A percentile compares a stretch with the other conserved stretches of the same genome.
These are phyloP conservation scores for Microsporum audouinii DNA, from an alignment of 2,329 filamentous ascomycete genomes.

Conservation along the genomic window DNA sequence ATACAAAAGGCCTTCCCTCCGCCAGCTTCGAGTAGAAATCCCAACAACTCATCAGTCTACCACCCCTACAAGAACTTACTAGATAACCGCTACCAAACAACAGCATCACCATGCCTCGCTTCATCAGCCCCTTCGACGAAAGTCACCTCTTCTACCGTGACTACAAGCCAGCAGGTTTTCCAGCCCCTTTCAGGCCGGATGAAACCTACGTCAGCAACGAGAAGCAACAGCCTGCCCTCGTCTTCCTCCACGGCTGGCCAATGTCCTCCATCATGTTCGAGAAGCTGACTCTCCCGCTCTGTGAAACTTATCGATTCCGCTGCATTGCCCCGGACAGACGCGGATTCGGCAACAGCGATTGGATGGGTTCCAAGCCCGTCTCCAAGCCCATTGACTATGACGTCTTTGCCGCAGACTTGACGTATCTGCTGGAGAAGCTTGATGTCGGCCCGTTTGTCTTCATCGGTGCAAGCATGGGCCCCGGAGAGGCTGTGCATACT, in stretches of 20 bases:
- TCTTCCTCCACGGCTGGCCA: conserved; percentile 26
- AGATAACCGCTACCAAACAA: not conserved
- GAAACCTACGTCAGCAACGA: conserved; percentile 6
- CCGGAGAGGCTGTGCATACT: conserved; percentile 21
- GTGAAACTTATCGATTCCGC: conserved; percentile 20
- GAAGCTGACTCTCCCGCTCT: conserved; percentile 19
- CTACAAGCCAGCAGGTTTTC: conserved; percentile 16
- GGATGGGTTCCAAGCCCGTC: conserved; percentile 15
- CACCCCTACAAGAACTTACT: not conserved
- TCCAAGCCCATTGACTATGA: conserved; percentile 19
- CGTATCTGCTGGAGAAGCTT: conserved; percentile 16
- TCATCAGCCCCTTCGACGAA: conserved; percentile 16
- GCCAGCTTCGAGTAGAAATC: not conserved
- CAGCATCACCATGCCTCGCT: conserved; percentile 16
- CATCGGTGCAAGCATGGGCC: conserved; percentile 22
- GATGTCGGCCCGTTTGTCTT: conserved; percentile 19
- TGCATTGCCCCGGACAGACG: conserved; percentile 24
- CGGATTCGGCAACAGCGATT: conserved; percentile 24
- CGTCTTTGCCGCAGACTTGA: conserved; percentile 21
- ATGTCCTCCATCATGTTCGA: conserved; percentile 23
- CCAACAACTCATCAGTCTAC: not conserved
- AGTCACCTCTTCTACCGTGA: conserved; percentile 18
- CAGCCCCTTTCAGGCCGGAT: conserved; percentile 10
- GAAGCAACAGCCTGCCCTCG: conserved; percentile 14
- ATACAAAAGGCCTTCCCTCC: not conserved